Base-by-base conservation (phyloP, 1,139 yeast species). In the Tardiomyces depauwii region DNA sequence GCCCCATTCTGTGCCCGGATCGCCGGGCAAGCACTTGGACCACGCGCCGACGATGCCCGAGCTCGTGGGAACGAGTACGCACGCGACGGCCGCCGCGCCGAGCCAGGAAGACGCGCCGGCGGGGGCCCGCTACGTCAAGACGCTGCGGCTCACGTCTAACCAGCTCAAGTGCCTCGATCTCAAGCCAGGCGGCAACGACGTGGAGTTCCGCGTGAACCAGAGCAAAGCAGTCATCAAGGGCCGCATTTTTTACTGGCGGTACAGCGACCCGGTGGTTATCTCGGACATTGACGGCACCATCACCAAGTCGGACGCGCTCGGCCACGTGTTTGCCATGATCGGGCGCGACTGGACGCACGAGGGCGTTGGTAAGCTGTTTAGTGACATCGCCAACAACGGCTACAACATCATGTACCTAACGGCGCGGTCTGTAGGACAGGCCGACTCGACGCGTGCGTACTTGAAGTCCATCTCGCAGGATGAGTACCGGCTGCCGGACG, bases 341-440 rank as follows among this genome's bases (percentile, higher is more conserved):
- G 99, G 99, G 2, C 77, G 88, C 55, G 99, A 93, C 66, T 93
- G 98, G 98, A 93, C 98, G 0, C 99, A 93, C 62, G 77, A 81
- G 1, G 99, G 98, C 21, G 98, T 93, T 40, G 96, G 96, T 2
- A 82, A 80, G 55, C 69, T 93, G 50, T 93, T 89, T 63, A 80
- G 79, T 25, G 98, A 93, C 63, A 91, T 93, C 52, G 63, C 75
- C 42, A 71, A 74, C 48, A 93, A 93, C 61, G 98, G 98, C 1
- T 93, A 91, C 68, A 88, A 91, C 59, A 82, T 93, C 47, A 75
- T 93, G 76, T 93, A 93, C 63, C 70, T 93, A 55, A 93, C 98
- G 0, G 95, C 98, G 0, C 73, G 99, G 55, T 82, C 95, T 6
- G 96, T 87, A 1, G 99, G 99, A 0, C 94, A 86, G 58, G 95